Conservation (phyloP, 352 stramenopile species). For the Sclerospora graminicola region DNA sequence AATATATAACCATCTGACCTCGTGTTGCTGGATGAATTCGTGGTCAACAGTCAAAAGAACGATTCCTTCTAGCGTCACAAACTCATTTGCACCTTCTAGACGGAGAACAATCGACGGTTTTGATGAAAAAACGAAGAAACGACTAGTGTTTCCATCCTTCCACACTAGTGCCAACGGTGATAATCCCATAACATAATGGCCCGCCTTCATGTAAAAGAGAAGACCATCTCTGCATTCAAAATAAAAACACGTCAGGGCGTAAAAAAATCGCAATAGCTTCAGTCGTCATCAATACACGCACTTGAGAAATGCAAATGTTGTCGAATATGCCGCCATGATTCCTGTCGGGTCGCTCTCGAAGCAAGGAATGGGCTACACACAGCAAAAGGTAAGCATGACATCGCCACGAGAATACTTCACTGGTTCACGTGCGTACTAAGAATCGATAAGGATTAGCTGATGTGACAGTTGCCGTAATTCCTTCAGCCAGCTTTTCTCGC, state of each 20-base stretch:
- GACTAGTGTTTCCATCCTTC: conserved; percentile 82
- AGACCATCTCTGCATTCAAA: conserved; percentile 61
- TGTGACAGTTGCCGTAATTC: conserved; percentile 27
- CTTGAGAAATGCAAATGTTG: conserved; percentile 80
- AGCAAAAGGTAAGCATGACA: neutral
- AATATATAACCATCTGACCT: conserved; percentile 25
- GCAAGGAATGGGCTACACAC: conserved; percentile 60
- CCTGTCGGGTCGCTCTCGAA: conserved; percentile 78
- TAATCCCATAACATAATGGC: conserved; percentile 83
- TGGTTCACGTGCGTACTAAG: conserved; percentile 24
- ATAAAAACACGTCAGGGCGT: conserved; percentile 2
- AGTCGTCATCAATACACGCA: conserved; percentile 15
- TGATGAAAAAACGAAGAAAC: conserved; percentile 63
- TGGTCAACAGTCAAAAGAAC: conserved; percentile 34
- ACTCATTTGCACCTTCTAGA: conserved; percentile 35
- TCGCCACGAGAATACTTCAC: neutral
- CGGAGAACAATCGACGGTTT: conserved; percentile 69
- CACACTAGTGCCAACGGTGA: conserved; percentile 83
- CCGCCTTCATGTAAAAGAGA: conserved; percentile 85
- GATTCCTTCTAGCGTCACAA: conserved; percentile 67
- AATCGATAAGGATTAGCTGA: conserved; percentile 70
- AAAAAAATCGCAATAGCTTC: neutral
- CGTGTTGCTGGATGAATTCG: conserved; percentile 43
- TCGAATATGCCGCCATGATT: conserved; percentile 67
- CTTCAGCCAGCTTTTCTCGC: conserved; percentile 84